Base-by-base conservation (phyloP, 1,284 basidiomycete genomes). In the Macrocystidia cucumis region DNA sequence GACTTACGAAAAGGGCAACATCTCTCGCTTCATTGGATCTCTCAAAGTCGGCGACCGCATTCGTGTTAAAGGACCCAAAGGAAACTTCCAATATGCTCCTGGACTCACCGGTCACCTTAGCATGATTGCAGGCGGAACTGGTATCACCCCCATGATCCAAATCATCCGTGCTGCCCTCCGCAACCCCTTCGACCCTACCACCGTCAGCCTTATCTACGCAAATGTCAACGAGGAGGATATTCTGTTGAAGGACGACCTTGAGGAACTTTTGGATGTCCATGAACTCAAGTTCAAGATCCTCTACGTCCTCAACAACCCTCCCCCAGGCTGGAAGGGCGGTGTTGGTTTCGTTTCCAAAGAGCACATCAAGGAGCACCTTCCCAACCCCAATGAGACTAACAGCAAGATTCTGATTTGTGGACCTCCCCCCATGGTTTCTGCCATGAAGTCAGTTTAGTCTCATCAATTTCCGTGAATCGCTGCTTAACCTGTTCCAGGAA, bases 91-190 rank as follows among this genome's bases (percentile, higher is more conserved):
- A 44, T 93, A 92, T 62, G 51, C 62, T 38, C 72, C 77, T n/a
- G 67, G 66, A 32, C 67, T 91, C 25, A 72, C 82, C 14, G 68
- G 69, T 44, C 77, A 85, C 49, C 65, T 98, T 41, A 88, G 91
- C 51, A 95, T 98, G 92, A 93, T 98, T 49, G 93, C 95, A 13
- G 95, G 95, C 29, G 85, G 85, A 17, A 88, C 95, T 3, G 95
- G 95, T 44, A 95, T 98, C 57, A 97, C 96, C 0, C 95, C 95
- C 48, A 95, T 96, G 91, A 80, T 93, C 49, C 96, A 98, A 62
- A 91, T 98, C 66, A 85, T 98, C 62, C 79, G 84, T 44, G 87
- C 91, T 17, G 78, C 80, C 7, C 74, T 95, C 54, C 86, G 89
- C 62, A 89, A 95, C 66, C 78, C 87, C 5, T 55, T 62, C 31